Evolutionary conservation across 345 rosid genomes (phyloP).

Genomic region (Euclidium syriacum): DNA sequence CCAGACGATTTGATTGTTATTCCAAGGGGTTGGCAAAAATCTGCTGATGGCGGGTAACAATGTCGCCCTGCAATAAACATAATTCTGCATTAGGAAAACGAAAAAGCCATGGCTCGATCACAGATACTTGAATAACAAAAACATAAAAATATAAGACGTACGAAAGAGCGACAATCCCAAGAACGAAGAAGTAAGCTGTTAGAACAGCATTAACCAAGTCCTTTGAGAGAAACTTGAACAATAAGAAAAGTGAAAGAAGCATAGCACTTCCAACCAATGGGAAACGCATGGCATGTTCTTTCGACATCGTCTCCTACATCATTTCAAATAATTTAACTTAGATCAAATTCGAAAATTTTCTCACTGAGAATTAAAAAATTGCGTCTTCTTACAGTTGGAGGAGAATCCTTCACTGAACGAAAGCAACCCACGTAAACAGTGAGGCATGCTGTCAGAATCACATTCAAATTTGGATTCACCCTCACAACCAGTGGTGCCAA

Average conservation of each 20-base stretch:
- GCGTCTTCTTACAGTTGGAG: constrained; percentile 57
- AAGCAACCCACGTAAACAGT: constrained; percentile 95
- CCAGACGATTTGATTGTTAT: constrained; percentile 71
- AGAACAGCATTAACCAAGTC: constrained; percentile 94
- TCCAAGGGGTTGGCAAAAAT: constrained; percentile 78
- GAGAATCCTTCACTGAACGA: constrained; percentile 95
- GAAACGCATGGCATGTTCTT: constrained; percentile 98
- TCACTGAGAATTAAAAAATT: neutral
- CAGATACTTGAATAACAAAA: neutral
- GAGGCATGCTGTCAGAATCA: constrained; percentile 82
- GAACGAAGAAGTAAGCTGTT: constrained; percentile 90
- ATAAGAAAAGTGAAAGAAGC: constrained; percentile 87
- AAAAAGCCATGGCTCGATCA: neutral
- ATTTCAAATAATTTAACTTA: constrained; percentile 5
- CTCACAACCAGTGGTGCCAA: constrained; percentile 87
- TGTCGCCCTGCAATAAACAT: constrained; percentile 62
- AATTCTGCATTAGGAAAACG: constrained; percentile 15
- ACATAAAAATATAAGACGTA: constrained; percentile 36
- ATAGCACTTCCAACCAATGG: constrained; percentile 98
- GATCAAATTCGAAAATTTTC: neutral
- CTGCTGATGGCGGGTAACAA: constrained; percentile 72
- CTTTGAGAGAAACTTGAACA: constrained; percentile 92
- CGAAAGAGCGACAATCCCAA: constrained; percentile 94
- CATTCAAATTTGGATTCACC: constrained; percentile 90
- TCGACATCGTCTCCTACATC: constrained; percentile 94